A percentile compares a stretch with the other conserved stretches of the same genome.
These are phyloP conservation scores for Begonia loranthoides DNA, from an alignment of 306 rosid species.

Conservation along the genomic window DNA sequence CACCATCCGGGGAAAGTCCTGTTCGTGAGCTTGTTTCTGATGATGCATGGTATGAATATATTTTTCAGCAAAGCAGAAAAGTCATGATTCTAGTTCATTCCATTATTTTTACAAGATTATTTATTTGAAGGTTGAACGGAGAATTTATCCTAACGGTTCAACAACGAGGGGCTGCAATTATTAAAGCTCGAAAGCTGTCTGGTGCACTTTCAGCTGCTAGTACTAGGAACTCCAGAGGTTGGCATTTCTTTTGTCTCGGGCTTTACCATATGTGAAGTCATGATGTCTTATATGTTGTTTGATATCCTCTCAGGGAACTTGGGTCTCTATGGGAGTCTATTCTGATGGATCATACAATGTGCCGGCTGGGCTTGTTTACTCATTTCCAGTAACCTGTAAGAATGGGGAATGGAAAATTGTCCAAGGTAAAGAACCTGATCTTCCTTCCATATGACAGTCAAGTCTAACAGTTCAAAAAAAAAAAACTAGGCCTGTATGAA, in stretches of 20 bases:
- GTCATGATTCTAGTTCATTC: background rate
- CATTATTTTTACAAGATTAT: background rate
- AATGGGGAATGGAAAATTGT: conserved; percentile 91
- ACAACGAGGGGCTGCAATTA: conserved; percentile 55
- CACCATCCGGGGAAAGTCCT: conserved; percentile 18
- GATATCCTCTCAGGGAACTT: background rate
- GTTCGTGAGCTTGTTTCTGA: conserved; percentile 44
- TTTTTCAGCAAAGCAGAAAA: background rate
- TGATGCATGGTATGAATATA: conserved; percentile 42
- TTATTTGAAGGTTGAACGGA: conserved; percentile 37
- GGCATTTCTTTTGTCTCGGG: background rate
- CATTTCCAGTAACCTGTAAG: conserved; percentile 78
- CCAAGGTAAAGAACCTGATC: conserved; percentile 44
- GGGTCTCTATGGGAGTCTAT: conserved; percentile 63
- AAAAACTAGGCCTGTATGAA: too few species aligned
- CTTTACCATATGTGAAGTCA: background rate
- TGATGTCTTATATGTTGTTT: background rate
- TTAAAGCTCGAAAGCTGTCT: conserved; percentile 45
- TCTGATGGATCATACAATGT: conserved; percentile 96
- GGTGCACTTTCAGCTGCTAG: conserved; percentile 66
- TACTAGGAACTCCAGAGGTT: conserved; percentile 58
- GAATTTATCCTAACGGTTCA: conserved; percentile 62
- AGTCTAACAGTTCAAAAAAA: too few species aligned
- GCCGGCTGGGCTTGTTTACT: conserved; percentile 88
- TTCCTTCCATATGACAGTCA: background rate